Base-by-base conservation (phyloP, 345 rosid species). In the Citrus trifoliata region DNA sequence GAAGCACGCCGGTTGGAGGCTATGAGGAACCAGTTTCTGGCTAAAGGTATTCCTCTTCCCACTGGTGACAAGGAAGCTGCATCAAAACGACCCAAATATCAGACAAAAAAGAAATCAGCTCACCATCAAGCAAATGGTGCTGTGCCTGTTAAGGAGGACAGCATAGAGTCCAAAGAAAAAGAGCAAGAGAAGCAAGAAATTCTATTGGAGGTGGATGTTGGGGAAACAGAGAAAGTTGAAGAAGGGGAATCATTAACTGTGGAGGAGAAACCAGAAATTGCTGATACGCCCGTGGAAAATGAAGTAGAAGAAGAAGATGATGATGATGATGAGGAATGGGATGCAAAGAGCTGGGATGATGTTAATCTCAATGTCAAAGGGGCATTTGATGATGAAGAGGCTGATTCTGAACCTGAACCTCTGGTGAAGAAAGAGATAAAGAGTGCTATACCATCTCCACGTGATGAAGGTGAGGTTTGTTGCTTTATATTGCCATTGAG, bases 301-400 rank as follows among this genome's bases (percentile, higher is more conserved):
- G 94, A 83, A 59, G 74, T 77, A 67, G 94, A 88, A 75, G 97
- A 93, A 79, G 98, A 90, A 38, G 98, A 91, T 1, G 94, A 83
- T n/a, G 95, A 87, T 18, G 95, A 88, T 0, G 95, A 87, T 18
- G 94, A 88, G 67, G 98, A 90, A 76, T 96, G 99, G 98, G 99
- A 96, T 86, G 94, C 93, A 58, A 96, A 96, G 85, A 94, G 91
- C 82, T 96, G 97, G 99, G 99, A 96, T 88, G 92, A 87, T 79
- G 86, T 96, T 72, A 90, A 87, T 86, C 88, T 94, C 77, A 87
- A 86, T 72, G 81, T 94, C 61, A 94, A 94, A 77, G 91, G 93
- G 80, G 90, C 93, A 64, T 96, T 96, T 76, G 98, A 90, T 83
- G 99, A 96, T 67, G 98, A 96, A 74, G 96, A 95, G 83, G 90